Percentiles rank a stretch among this genome's conserved stretches.
Evolutionary conservation across 169 alveolate genomes (phyloP).

Genomic region (Plasmodium gonderi): DNA sequence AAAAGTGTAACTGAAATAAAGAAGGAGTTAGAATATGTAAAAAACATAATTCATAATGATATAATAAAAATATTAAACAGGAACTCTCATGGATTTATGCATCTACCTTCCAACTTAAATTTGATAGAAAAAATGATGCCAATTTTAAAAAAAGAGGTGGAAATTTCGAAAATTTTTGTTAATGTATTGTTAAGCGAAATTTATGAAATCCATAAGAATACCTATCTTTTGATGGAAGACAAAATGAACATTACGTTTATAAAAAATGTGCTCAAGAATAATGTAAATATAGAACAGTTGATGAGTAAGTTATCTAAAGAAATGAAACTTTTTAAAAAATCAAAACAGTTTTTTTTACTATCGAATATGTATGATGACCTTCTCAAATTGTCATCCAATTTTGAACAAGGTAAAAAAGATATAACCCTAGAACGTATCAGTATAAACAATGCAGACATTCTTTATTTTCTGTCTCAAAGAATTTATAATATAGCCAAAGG

Average conservation of each 20-base stretch:
- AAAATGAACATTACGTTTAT: constrained; percentile 43
- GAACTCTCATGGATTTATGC: constrained; percentile 58
- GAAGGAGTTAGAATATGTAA: constrained; percentile 34
- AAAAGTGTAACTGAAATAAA: constrained; percentile 32
- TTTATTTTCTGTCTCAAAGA: constrained; percentile 49
- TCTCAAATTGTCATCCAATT: not conserved
- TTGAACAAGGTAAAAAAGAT: not conserved
- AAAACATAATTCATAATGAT: constrained; percentile 59
- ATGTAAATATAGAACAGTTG: constrained; percentile 59
- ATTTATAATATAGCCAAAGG: constrained; percentile 18
- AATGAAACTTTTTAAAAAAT: constrained; percentile 19
- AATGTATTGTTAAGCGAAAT: constrained; percentile 27
- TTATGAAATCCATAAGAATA: constrained; percentile 7
- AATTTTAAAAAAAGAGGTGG: constrained; percentile 28
- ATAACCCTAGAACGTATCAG: not conserved
- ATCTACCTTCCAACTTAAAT: constrained; percentile 63
- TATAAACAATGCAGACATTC: constrained; percentile 7
- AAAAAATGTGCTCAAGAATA: constrained; percentile 27
- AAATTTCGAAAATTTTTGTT: constrained; percentile 22
- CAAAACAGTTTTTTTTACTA: constrained; percentile 35
- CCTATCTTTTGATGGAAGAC: constrained; percentile 7
- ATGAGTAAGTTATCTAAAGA: constrained; percentile 64
- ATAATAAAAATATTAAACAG: constrained; percentile 55
- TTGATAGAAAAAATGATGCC: constrained; percentile 62
- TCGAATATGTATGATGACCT: constrained; percentile 15